Evolutionary conservation across 2,329 filamentous ascomycete genomes (phyloP).

Genomic region (Microdochium paspali): DNA sequence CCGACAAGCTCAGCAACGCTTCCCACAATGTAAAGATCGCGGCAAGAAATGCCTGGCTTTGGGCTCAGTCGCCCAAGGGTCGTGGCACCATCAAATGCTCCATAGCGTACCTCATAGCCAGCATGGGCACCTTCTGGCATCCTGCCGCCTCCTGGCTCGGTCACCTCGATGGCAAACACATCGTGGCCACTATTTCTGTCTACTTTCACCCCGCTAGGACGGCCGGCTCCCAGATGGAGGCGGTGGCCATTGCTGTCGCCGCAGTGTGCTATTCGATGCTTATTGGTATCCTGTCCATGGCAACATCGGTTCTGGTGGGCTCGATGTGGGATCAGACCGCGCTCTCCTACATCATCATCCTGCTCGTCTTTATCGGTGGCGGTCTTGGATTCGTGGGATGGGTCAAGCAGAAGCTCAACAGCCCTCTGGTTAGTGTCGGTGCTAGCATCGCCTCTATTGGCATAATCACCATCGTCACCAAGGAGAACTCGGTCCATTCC

Average conservation of each 20-base stretch:
- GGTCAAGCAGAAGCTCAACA: slow-evolving; percentile 72
- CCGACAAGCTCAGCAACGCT: slow-evolving; percentile 23
- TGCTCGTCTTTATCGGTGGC: slow-evolving; percentile 76
- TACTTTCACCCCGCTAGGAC: slow-evolving; percentile 90
- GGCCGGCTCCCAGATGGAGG: slow-evolving; percentile 83
- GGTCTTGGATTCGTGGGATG: slow-evolving; percentile 82
- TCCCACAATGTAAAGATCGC: slow-evolving; percentile 27
- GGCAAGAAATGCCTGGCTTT: slow-evolving; percentile 38
- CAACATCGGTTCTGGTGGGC: slow-evolving; percentile 71
- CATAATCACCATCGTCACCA: slow-evolving; percentile 82
- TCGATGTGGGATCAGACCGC: slow-evolving; percentile 54
- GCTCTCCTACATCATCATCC: slow-evolving; percentile 68
- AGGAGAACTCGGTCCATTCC: slow-evolving; percentile 78
- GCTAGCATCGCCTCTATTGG: slow-evolving; percentile 81
- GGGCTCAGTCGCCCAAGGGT: slow-evolving; percentile 63
- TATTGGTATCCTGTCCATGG: slow-evolving; percentile 78
- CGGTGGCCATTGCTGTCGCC: slow-evolving; percentile 63
- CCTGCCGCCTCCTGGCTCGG: slow-evolving; percentile 66
- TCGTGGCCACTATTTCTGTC: slow-evolving; percentile 86
- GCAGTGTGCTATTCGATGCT: slow-evolving; percentile 73
- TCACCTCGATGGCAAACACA: slow-evolving; percentile 82
- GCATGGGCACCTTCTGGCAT: slow-evolving; percentile 74
- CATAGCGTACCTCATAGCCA: slow-evolving; percentile 78
- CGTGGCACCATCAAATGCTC: slow-evolving; percentile 84
- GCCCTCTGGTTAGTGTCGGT: slow-evolving; percentile 73